These are phyloP conservation scores for Clavaria fumosa DNA, from an alignment of 768 basidiomycete species.

Conservation along the genomic window DNA sequence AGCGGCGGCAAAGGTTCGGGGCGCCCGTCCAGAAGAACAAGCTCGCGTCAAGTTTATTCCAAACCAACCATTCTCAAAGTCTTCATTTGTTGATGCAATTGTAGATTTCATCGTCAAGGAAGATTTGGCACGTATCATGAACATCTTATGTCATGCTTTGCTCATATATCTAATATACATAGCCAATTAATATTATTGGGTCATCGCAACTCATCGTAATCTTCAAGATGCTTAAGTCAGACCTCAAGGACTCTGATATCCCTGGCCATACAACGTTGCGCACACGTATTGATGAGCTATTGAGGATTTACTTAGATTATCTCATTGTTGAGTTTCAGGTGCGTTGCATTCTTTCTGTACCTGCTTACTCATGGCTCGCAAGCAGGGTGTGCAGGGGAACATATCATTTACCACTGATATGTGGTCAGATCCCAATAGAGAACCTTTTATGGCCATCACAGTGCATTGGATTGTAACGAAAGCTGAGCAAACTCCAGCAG, in stretches of 20 bases:
- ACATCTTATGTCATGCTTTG: no score
- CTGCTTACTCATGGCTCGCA: not conserved
- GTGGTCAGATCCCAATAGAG: slow-evolving; percentile 22
- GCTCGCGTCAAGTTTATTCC: no score
- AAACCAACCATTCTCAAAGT: not conserved
- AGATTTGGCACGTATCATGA: no score
- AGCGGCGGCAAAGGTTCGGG: no score
- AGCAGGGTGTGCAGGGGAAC: slow-evolving; percentile 17
- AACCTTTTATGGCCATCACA: slow-evolving; percentile 27
- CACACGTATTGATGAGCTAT: slow-evolving; percentile 13
- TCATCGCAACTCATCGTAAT: slow-evolving; percentile 9
- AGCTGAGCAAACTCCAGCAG: slow-evolving; percentile 9
- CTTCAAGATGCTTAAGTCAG: slow-evolving; percentile 15
- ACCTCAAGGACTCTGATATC: slow-evolving; percentile 19
- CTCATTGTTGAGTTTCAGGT: slow-evolving; percentile 14
- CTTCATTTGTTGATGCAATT: not conserved
- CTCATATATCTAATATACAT: no score
- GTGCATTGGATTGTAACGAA: slow-evolving; percentile 24
- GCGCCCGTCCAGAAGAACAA: no score
- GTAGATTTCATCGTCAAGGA: slow-evolving; percentile 1
- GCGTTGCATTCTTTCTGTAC: slow-evolving; percentile 1
- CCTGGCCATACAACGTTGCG: slow-evolving; percentile 16
- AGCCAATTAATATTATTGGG: slow-evolving; percentile 16
- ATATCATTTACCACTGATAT: slow-evolving; percentile 23
- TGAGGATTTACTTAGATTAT: slow-evolving; percentile 12